A percentile compares a stretch with the other conserved stretches of the same genome.
Evolutionary conservation across 176 grass and related monocot species (phyloP).

Genomic region (Triticum monococcum): DNA sequence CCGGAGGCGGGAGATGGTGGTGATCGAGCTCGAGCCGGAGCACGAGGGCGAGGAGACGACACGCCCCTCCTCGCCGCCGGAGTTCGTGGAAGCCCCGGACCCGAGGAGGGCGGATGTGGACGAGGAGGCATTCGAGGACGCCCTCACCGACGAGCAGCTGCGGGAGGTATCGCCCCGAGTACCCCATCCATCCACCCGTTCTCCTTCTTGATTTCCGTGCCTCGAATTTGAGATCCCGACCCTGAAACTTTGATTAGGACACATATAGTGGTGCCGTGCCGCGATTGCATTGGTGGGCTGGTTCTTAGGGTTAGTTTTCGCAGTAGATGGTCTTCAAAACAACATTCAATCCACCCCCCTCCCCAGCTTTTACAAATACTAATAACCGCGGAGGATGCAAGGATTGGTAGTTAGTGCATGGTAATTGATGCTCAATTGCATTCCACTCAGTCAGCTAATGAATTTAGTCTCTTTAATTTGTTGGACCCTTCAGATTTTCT

Average conservation of each 20-base stretch:
- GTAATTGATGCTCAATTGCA: neutral
- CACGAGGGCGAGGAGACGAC: neutral
- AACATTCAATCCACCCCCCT: neutral
- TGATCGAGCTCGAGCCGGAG: constrained; percentile 71
- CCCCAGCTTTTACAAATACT: neutral
- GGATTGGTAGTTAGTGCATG: neutral
- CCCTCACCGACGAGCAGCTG: constrained; percentile 87
- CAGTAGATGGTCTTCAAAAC: neutral
- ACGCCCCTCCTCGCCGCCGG: neutral
- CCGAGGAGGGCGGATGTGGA: constrained; percentile 23
- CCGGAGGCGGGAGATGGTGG: constrained; percentile 41
- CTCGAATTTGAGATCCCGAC: constrained; percentile 7
- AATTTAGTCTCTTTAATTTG: neutral
- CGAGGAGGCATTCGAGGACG: constrained; percentile 81
- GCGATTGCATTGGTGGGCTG: neutral
- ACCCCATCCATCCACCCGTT: neutral
- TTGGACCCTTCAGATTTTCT: neutral
- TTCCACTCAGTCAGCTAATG: neutral
- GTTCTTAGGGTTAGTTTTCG: neutral
- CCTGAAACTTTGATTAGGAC: neutral
- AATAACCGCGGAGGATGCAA: neutral
- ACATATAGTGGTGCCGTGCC: neutral
- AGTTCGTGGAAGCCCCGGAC: neutral
- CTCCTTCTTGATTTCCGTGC: neutral
- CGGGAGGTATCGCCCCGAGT: constrained; percentile 45